Conservation (phyloP, 148 eudicot species). For the Tetragonia tetragonoides region DNA sequence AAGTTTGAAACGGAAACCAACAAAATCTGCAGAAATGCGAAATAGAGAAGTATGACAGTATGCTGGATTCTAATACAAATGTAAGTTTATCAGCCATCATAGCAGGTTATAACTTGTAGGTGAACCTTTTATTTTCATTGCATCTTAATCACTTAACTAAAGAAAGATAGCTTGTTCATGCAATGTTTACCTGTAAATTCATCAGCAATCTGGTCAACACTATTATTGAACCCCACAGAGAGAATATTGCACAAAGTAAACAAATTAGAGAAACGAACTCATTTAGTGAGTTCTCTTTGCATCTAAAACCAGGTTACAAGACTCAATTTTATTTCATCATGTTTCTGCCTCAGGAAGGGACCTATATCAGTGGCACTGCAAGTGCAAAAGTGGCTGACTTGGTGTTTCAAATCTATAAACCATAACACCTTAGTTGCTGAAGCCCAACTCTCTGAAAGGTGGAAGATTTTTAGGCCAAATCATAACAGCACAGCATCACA, state of each 20-base stretch:
- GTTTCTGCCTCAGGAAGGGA: neutral
- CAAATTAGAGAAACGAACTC: neutral
- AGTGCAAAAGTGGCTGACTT: neutral
- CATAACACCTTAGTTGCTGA: neutral
- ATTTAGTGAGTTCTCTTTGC: neutral
- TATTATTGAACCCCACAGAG: too few relatives aligned
- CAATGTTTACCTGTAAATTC: neutral
- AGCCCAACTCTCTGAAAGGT: neutral
- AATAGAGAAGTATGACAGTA: neutral
- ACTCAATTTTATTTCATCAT: neutral
- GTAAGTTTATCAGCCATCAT: too few relatives aligned
- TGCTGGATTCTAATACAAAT: too few relatives aligned
- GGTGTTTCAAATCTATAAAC: neutral
- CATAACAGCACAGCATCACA: neutral
- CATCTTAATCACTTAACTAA: too few relatives aligned
- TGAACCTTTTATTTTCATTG: too few relatives aligned
- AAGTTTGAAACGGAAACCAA: neutral
- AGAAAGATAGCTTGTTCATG: neutral
- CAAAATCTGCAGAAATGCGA: neutral
- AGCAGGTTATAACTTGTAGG: too few relatives aligned
- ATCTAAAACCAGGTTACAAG: neutral
- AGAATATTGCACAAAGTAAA: neutral
- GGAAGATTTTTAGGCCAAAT: neutral
- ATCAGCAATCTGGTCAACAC: neutral
- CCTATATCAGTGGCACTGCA: neutral